Percentiles rank a stretch among this genome's conserved stretches.
phyloP scores from a whole-genome alignment of 1,139 yeast species.

The Yamadazyma blattariae region DNA sequence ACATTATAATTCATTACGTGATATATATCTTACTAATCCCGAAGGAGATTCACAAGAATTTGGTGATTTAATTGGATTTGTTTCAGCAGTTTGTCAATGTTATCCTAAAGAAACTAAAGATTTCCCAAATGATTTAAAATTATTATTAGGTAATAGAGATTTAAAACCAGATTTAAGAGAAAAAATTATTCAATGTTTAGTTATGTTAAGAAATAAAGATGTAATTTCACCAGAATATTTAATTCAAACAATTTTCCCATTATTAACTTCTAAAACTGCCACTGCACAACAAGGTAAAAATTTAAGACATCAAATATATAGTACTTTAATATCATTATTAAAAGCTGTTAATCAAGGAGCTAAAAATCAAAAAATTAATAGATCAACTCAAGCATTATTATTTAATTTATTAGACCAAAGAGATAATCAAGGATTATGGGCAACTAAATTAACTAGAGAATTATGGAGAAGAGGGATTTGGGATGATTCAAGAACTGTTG shows the following conservation, averaged over 20 bases:
- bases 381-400: slow-evolving; percentile 86
- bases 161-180: slow-evolving; percentile 85
- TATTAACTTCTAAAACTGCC: slow-evolving; percentile 51
- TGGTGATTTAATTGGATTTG: slow-evolving; percentile 82
- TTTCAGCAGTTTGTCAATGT: slow-evolving; percentile 86
- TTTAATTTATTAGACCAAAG: slow-evolving; percentile 80
- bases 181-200: slow-evolving; percentile 83
- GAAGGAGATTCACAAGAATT: slow-evolving; percentile 66
- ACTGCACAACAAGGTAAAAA: slow-evolving; percentile 79
- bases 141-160: slow-evolving; percentile 65
- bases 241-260: slow-evolving; percentile 85
- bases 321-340: slow-evolving; percentile 70
- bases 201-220: slow-evolving; percentile 85
- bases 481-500: slow-evolving; percentile 96
- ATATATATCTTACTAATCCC: slow-evolving; percentile 73
- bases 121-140: slow-evolving; percentile 79
- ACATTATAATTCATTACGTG: slow-evolving; percentile 88
- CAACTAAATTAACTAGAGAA: slow-evolving; percentile 90
- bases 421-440: slow-evolving; percentile 89
- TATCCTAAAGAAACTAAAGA: slow-evolving; percentile 84
- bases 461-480: slow-evolving; percentile 97
- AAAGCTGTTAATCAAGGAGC: slow-evolving; percentile 83
- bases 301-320: slow-evolving; percentile 78
- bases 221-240: slow-evolving; percentile 77
- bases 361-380: slow-evolving; percentile 81